Percentiles rank a stretch among this genome's conserved stretches.
These are phyloP conservation scores for Knufia fluminis DNA, from an alignment of 2,329 filamentous ascomycete species.

Conservation along the genomic window DNA sequence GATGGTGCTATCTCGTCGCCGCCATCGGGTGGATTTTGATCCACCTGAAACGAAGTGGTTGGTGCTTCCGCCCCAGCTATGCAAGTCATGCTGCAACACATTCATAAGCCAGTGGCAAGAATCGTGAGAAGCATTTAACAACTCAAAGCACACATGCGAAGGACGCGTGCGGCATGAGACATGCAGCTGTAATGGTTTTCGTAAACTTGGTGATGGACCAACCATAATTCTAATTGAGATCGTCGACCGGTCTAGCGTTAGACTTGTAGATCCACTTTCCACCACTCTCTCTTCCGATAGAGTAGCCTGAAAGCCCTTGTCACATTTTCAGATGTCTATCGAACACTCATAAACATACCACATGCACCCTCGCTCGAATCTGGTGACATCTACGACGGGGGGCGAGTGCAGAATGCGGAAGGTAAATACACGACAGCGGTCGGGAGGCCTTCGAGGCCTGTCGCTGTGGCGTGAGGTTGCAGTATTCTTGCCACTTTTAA, in stretches of 20 bases:
- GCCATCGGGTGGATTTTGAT: neutral
- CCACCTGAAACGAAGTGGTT: conserved; percentile 4
- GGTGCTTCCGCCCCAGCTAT: neutral
- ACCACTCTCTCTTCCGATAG: neutral
- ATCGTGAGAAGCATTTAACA: neutral
- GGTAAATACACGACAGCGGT: neutral
- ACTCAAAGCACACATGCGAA: neutral
- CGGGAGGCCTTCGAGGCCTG: neutral
- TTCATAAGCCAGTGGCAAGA: conserved; percentile 3
- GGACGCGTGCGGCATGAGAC: conserved; percentile 5
- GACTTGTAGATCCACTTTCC: conserved; percentile 3
- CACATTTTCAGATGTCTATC: neutral
- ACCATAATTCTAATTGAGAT: neutral
- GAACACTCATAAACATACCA: neutral
- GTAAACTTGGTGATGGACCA: neutral
- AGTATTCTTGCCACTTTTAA: too few relatives aligned
- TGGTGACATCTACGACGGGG: neutral
- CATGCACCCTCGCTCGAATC: neutral
- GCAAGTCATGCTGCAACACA: neutral
- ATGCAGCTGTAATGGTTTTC: conserved; percentile 8
- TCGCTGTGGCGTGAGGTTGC: neutral
- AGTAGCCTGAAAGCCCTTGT: neutral
- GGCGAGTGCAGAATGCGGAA: neutral
- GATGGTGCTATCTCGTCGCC: neutral
- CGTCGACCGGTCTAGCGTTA: neutral